A percentile compares a stretch with the other conserved stretches of the same genome.
Conservation (phyloP, 306 rosid species). For the Quercus aquifolioides region DNA sequence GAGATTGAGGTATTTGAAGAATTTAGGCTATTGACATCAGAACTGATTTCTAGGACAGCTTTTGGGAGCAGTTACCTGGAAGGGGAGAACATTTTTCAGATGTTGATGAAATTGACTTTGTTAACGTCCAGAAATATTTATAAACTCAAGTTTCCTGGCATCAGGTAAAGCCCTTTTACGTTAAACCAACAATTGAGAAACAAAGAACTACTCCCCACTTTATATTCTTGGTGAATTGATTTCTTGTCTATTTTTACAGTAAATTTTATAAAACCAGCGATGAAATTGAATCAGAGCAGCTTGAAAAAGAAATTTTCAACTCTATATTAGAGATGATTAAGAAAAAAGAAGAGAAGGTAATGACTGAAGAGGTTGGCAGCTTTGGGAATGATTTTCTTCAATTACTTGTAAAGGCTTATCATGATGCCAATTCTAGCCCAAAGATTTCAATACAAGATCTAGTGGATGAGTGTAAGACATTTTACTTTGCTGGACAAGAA, state of each 20-base stretch:
- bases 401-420: conserved; percentile 25
- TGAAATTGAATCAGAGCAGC: conserved; percentile 12
- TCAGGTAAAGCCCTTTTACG: background rate
- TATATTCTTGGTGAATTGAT: background rate
- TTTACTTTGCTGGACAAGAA: no score
- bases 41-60: no score
- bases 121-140: background rate
- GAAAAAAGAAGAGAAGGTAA: conserved; percentile 12
- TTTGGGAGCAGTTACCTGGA: no score
- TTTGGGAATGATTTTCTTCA: conserved; percentile 32
- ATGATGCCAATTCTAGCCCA: background rate
- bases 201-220: background rate
- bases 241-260: conserved; percentile 1
- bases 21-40: no score
- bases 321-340: conserved; percentile 3
- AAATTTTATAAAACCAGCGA: conserved; percentile 17
- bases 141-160: conserved; percentile 9
- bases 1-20: no score
- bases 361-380: background rate
- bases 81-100: no score
- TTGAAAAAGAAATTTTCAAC: conserved; percentile 6
- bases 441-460: no score
- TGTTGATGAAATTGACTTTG: background rate
- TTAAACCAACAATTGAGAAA: background rate
- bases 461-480: no score